Evolutionary conservation across 2,329 filamentous ascomycete species (phyloP).

Genomic region (Ophiostoma himal-ulmi): DNA sequence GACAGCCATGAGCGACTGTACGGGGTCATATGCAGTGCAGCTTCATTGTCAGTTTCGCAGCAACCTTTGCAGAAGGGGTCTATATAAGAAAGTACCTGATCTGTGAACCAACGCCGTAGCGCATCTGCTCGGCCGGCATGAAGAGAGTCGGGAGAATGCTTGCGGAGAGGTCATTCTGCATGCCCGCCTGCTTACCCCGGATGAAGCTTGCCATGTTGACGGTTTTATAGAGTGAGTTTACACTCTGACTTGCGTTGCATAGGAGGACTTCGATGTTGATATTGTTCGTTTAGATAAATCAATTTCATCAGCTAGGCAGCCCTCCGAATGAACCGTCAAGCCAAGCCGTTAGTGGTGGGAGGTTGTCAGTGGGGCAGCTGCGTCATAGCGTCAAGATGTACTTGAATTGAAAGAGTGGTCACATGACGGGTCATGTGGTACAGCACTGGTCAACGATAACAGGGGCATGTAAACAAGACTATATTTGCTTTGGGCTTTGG

Average conservation of each 20-base stretch:
- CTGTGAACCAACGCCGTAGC: conserved; percentile 76
- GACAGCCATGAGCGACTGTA: conserved; percentile 88
- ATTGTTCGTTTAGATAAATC: neutral
- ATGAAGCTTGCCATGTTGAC: conserved; percentile 70
- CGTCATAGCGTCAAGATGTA: neutral
- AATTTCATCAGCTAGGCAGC: neutral
- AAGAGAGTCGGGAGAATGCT: conserved; percentile 74
- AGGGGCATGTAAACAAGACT: neutral
- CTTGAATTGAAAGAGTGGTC: neutral
- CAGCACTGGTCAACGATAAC: too few relatives aligned
- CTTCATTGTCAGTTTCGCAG: neutral
- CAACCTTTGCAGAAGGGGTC: conserved; percentile 33
- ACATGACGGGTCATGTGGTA: too few relatives aligned
- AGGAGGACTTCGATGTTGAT: neutral
- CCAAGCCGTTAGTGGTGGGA: neutral
- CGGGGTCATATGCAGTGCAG: conserved; percentile 68
- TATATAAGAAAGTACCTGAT: conserved; percentile 46
- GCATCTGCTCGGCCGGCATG: conserved; percentile 72
- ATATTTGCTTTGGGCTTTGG: too few relatives aligned
- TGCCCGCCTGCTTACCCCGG: conserved; percentile 85
- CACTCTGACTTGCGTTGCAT: neutral
- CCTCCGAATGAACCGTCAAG: neutral
- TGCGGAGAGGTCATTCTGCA: conserved; percentile 83
- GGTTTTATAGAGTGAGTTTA: neutral
- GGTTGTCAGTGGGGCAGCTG: neutral